These are phyloP conservation scores for Curvularia sp. DNA, from an alignment of 2,329 filamentous ascomycete genomes.

Conservation along the genomic window DNA sequence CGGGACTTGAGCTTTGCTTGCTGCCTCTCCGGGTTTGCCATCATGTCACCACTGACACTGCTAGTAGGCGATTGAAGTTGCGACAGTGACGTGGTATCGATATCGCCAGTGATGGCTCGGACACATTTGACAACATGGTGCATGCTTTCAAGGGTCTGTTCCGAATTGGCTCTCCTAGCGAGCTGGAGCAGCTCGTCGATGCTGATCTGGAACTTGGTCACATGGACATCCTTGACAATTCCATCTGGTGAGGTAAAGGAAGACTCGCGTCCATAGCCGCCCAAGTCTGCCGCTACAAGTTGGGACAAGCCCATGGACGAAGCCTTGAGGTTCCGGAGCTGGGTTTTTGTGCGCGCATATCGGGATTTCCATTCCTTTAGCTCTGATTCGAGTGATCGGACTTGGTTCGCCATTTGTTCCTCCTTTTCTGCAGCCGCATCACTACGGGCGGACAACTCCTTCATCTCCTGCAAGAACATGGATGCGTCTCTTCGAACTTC, in stretches of 20 bases:
- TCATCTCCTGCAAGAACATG: constrained; percentile 88
- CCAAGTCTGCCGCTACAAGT: constrained; percentile 65
- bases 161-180: constrained; percentile 75
- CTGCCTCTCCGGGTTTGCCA: constrained; percentile 54
- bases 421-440: constrained; percentile 81
- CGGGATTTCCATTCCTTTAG: constrained; percentile 89
- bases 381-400: constrained; percentile 79
- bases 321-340: constrained; percentile 79
- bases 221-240: constrained; percentile 85
- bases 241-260: constrained; percentile 75
- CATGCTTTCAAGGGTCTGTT: constrained; percentile 81
- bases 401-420: constrained; percentile 75
- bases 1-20: constrained; percentile 76
- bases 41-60: constrained; percentile 45
- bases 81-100: constrained; percentile 63
- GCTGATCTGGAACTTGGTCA: constrained; percentile 93
- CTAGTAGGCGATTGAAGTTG: constrained; percentile 47
- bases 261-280: constrained; percentile 68
- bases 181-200: constrained; percentile 87
- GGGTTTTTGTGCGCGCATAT: constrained; percentile 86
- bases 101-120: constrained; percentile 82
- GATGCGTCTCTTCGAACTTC: constrained; percentile 86
- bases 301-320: constrained; percentile 78
- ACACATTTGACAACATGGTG: constrained; percentile 84
- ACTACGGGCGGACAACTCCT: constrained; percentile 79